phyloP scores from a whole-genome alignment of 1,284 basidiomycete species.

The Naganishia sp. region DNA sequence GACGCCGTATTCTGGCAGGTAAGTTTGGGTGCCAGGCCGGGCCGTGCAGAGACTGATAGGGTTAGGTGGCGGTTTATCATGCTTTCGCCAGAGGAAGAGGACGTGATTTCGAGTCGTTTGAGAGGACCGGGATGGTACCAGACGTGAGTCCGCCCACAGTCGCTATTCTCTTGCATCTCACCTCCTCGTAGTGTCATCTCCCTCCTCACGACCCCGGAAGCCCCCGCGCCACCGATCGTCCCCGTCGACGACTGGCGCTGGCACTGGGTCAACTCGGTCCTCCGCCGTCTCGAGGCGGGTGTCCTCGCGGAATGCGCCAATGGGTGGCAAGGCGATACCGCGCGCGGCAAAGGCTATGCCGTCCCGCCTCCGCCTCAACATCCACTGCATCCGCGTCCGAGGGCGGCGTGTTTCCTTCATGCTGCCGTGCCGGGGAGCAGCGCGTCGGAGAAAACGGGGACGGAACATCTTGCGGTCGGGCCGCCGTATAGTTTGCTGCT shows the following conservation, averaged over 20 bases:
- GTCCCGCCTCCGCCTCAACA: slow-evolving; percentile 47
- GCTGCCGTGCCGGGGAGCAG: slow-evolving; percentile 42
- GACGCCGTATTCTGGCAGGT: slow-evolving; percentile 82
- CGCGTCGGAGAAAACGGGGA: slow-evolving; percentile 38
- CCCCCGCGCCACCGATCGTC: slow-evolving; percentile 63
- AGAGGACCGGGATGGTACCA: slow-evolving; percentile 80
- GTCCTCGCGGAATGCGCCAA: slow-evolving; percentile 14
- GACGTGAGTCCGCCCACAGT: slow-evolving; percentile 39
- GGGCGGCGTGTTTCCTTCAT: slow-evolving; percentile 49
- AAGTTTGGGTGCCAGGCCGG: slow-evolving; percentile 38
- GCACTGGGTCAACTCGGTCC: slow-evolving; percentile 72
- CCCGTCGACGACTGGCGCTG: slow-evolving; percentile 78
- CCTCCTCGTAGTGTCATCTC: slow-evolving; percentile 62
- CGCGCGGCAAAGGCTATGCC: not conserved
- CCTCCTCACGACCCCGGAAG: slow-evolving; percentile 66
- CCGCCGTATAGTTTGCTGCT: slow-evolving; percentile 82
- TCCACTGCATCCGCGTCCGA: slow-evolving; percentile 50
- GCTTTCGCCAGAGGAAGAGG: slow-evolving; percentile 85
- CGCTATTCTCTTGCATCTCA: not conserved
- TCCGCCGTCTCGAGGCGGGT: slow-evolving; percentile 69
- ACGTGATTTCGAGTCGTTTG: slow-evolving; percentile 73
- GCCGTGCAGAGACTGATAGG: not conserved
- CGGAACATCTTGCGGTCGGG: slow-evolving; percentile 59
- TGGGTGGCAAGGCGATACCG: slow-evolving; percentile 19
- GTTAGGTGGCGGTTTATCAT: slow-evolving; percentile 75